These are phyloP conservation scores for Amanita subjunquillea DNA, from an alignment of 768 basidiomycete species.

Conservation along the genomic window DNA sequence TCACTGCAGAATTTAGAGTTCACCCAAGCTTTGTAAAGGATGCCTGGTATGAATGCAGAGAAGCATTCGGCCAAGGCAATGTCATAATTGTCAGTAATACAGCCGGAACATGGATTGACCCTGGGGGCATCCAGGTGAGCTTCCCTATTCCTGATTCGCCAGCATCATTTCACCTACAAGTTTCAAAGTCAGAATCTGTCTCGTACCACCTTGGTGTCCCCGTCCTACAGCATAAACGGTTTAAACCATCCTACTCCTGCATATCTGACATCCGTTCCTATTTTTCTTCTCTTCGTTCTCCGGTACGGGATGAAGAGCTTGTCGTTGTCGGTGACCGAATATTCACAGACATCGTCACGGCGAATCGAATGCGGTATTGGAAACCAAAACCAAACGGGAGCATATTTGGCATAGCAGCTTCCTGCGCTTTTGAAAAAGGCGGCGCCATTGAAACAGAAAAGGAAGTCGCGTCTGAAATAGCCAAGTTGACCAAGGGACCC, in stretches of 20 bases:
- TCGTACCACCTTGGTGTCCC: slow-evolving; percentile 67
- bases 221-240: slow-evolving; percentile 64
- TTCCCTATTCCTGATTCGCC: not conserved
- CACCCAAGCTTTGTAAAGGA: slow-evolving; percentile 27
- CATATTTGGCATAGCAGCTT: slow-evolving; percentile 1
- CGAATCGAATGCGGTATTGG: slow-evolving; percentile 52
- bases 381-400: slow-evolving; percentile 4
- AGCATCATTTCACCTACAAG: not conserved
- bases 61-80: slow-evolving; percentile 66
- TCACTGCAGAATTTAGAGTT: not conserved
- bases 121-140: slow-evolving; percentile 72
- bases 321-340: slow-evolving; percentile 87
- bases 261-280: slow-evolving; percentile 61
- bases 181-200: slow-evolving; percentile 74
- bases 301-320: slow-evolving; percentile 52
- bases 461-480: slow-evolving; percentile 8
- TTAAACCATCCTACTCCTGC: slow-evolving; percentile 79
- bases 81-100: slow-evolving; percentile 93
- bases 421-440: slow-evolving; percentile 16
- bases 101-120: slow-evolving; percentile 71
- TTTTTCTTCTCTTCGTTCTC: slow-evolving; percentile 52
- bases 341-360: slow-evolving; percentile 85
- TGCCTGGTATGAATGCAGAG: slow-evolving; percentile 65
- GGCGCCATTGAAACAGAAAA: slow-evolving; percentile 18
- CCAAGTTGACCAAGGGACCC: slow-evolving; percentile 6